Evolutionary conservation across 768 basidiomycete species (phyloP).

Genomic region (Rhizopogon rudus): DNA sequence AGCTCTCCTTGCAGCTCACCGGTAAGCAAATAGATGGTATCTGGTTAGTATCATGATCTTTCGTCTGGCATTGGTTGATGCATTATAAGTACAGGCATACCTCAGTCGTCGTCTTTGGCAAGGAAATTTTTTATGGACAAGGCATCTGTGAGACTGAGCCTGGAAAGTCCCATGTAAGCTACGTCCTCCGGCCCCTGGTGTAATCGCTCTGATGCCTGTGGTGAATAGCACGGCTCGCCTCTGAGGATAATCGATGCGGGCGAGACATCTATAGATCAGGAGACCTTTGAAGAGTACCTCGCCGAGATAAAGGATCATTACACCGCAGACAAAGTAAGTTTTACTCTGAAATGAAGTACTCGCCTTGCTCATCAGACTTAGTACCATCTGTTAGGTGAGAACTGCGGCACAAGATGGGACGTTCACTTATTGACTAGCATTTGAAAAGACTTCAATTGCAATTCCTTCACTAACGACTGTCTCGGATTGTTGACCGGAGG

Average conservation of each 20-base stretch:
- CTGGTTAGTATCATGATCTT: conserved; percentile 49
- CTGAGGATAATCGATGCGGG: conserved; percentile 71
- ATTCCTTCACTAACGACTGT: conserved; percentile 88
- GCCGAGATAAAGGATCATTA: conserved; percentile 71
- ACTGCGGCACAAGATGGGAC: too few relatives aligned
- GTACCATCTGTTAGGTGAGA: conserved; percentile 82
- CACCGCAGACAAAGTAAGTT: conserved; percentile 80
- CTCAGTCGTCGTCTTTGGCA: conserved; percentile 80
- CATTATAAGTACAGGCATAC: conserved; percentile 66
- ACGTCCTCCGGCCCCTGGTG: too few relatives aligned
- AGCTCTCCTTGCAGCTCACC: conserved; percentile 74
- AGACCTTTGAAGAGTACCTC: conserved; percentile 84
- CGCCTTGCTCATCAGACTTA: conserved; percentile 22
- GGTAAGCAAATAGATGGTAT: conserved; percentile 92
- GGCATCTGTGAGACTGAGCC: conserved; percentile 72
- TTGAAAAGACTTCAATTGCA: conserved; percentile 83
- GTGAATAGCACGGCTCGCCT: conserved; percentile 66
- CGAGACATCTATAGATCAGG: conserved; percentile 74
- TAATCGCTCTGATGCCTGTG: not conserved
- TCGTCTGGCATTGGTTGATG: not conserved
- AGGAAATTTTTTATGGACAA: conserved; percentile 88
- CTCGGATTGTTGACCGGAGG: conserved; percentile 83
- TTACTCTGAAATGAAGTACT: not conserved
- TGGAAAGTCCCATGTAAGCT: conserved; percentile 76
- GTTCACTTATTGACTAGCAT: not conserved